Percentiles rank a stretch among this genome's conserved stretches.
phyloP scores from a whole-genome alignment of 306 rosid genomes.

The Prunus mongolica region DNA sequence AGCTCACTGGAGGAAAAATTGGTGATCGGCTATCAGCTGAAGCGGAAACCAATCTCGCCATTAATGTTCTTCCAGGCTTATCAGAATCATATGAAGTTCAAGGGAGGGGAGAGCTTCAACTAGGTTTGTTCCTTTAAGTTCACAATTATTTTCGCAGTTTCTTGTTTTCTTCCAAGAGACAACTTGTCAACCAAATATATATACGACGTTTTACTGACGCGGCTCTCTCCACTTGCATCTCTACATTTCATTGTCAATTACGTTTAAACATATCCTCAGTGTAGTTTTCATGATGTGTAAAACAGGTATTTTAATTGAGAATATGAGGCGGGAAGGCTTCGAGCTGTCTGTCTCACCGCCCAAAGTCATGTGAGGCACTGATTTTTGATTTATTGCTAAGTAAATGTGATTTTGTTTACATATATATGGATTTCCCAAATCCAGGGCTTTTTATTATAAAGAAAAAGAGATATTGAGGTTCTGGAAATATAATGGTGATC shows the following conservation, averaged over 20 bases:
- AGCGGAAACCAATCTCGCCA: conserved; percentile 98
- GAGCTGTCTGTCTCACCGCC: conserved; percentile 96
- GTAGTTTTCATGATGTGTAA: conserved; percentile 24
- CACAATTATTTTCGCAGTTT: conserved; percentile 17
- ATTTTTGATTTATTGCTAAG: conserved; percentile 8
- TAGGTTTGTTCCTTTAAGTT: conserved; percentile 55
- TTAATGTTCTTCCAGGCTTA: conserved; percentile 92
- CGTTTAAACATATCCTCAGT: conserved; percentile 13
- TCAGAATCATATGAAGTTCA: conserved; percentile 95
- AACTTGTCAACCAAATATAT: neutral
- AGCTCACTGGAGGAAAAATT: conserved; percentile 93
- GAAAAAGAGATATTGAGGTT: conserved; percentile 6
- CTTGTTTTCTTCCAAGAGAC: conserved; percentile 1
- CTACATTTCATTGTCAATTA: neutral
- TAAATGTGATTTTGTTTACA: neutral
- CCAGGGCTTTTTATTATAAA: neutral
- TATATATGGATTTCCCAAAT: neutral
- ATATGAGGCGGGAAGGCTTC: conserved; percentile 98
- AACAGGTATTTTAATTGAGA: conserved; percentile 94
- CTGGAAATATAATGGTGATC: neutral
- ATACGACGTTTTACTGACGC: neutral
- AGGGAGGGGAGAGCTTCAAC: conserved; percentile 99
- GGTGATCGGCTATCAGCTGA: conserved; percentile 88
- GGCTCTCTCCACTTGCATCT: conserved; percentile 1
- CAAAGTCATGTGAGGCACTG: conserved; percentile 73